Percentiles rank a stretch among this genome's conserved stretches.
phyloP scores from a whole-genome alignment of 1,139 yeast species.

The Geotrichum siamense region DNA sequence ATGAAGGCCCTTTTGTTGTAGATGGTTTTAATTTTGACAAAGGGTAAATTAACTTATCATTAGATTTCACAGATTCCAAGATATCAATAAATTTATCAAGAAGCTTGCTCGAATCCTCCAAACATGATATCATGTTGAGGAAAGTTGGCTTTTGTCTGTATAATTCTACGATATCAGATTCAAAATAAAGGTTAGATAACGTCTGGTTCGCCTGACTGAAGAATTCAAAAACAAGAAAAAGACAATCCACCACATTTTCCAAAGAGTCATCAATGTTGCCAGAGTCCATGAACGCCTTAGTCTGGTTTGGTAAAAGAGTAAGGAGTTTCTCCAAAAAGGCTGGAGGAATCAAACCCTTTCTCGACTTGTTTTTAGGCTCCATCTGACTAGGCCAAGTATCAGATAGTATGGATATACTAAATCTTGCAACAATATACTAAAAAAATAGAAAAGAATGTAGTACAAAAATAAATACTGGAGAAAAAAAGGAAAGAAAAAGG shows the following conservation, averaged over 20 bases:
- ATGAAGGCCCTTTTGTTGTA: constrained; percentile 21
- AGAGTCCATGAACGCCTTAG: not conserved
- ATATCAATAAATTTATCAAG: not conserved
- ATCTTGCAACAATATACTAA: too few species aligned
- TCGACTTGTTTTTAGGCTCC: too few species aligned
- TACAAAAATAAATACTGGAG: too few species aligned
- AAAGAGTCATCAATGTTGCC: not conserved
- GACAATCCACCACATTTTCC: not conserved
- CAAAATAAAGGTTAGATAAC: not conserved
- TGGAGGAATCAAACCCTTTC: too few species aligned
- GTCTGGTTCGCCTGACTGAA: not conserved
- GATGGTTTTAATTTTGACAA: constrained; percentile 28
- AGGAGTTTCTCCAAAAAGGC: not conserved
- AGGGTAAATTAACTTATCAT: constrained; percentile 17
- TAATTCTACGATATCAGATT: not conserved
- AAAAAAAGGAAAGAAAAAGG: too few species aligned
- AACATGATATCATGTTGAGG: not conserved
- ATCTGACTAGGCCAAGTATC: too few species aligned
- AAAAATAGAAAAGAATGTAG: too few species aligned
- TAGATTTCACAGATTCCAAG: not conserved
- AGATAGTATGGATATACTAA: too few species aligned
- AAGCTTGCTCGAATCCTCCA: not conserved
- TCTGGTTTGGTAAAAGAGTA: not conserved
- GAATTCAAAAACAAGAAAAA: not conserved
- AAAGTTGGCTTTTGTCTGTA: not conserved